Base-by-base conservation (phyloP, 2,329 filamentous ascomycete genomes). In the Alternaria tenuissima region DNA sequence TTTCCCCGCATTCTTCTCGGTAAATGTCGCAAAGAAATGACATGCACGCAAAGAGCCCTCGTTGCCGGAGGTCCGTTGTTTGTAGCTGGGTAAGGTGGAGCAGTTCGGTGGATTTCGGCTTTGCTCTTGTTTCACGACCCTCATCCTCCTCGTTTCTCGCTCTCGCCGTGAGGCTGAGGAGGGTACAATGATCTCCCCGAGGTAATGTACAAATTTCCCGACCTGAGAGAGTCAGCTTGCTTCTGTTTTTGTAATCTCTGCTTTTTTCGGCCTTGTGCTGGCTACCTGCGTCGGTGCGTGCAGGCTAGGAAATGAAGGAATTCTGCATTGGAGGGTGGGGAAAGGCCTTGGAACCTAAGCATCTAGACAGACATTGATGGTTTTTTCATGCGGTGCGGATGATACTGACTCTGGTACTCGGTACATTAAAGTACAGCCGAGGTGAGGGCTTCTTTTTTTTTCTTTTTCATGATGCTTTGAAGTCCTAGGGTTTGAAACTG, bases 51-150 rank as follows among this genome's bases (percentile, higher is more conserved):
- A 36, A 36, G 46, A 49, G 32, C 20, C 20, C 46, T 49, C 12
- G 30, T 34, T 49, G 46, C 46, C 46, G 28, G 32, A 36, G 11
- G 20, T 24, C 46, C 46, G 5, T 42, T 42, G 20, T 42, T 24
- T 26, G 46, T 49, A 20, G 46, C 46, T 49, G 46, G 46, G 30
- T 49, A 32, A 38, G 46, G 46, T 49, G 46, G 46, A 36, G 46
- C 32, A 36, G 20, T 38, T 49, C 32, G 46, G 46, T 24, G 46
- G 14, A 11, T 48, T 36, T 34, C 18, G 46, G 30, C 46, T 48
- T 32, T 32, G 28, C 30, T 26, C 46, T 49, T 49, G 46, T 49
- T 49, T 49, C 46, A 49, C 32, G 9, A 49, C 7, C 30, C 46
- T 24, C 46, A 14, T 36, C 20, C 46, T 49, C 16, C 14, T 49